These are phyloP conservation scores for Phytophthora uliginosa DNA, from an alignment of 352 stramenopile genomes.

Conservation along the genomic window DNA sequence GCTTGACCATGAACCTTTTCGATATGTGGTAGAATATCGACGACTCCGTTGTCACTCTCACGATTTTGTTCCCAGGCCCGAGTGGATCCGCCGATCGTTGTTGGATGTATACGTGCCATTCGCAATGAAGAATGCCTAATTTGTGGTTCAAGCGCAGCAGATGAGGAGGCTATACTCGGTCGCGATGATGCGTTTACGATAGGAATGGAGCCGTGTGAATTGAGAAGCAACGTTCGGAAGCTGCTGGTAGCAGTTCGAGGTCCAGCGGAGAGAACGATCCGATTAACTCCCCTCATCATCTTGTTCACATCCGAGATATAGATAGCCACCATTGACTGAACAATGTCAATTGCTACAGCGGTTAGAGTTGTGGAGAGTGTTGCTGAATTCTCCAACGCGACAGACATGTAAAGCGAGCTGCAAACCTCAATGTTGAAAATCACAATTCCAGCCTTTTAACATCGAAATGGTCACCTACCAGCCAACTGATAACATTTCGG, in stretches of 20 bases:
- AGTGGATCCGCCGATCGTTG: neutral
- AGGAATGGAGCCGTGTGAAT: neutral
- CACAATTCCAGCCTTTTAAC: neutral
- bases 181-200: neutral
- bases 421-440: constrained; percentile 2
- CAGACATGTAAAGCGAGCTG: constrained; percentile 1
- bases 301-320: neutral
- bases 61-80: neutral
- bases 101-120: neutral
- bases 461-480: neutral
- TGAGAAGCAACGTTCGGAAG: neutral
- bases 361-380: neutral
- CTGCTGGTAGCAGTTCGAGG: neutral
- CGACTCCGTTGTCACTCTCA: neutral
- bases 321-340: neutral
- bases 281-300: neutral
- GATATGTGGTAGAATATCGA: neutral
- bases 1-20: neutral
- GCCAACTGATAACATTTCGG: neutral
- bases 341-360: neutral
- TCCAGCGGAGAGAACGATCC: neutral
- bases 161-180: neutral
- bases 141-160: neutral
- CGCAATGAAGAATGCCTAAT: neutral
- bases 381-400: neutral